These are phyloP conservation scores for Colletotrichum cereale DNA, from an alignment of 2,329 filamentous ascomycete genomes.

Conservation along the genomic window DNA sequence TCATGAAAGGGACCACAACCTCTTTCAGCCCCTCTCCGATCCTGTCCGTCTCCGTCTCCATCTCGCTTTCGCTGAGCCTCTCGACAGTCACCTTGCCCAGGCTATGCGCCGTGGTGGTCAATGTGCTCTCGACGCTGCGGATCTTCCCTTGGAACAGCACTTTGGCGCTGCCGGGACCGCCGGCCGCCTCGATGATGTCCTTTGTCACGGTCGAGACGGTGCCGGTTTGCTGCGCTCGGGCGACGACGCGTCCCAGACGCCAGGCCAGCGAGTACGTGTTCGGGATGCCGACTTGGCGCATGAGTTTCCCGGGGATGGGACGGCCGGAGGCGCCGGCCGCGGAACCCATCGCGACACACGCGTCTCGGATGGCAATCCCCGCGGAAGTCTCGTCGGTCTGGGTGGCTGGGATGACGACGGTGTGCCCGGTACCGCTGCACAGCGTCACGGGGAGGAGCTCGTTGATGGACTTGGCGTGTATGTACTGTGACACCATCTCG, in stretches of 20 bases:
- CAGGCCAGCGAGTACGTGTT: constrained; percentile 54
- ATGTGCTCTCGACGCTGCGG: constrained; percentile 52
- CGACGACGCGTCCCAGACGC: constrained; percentile 64
- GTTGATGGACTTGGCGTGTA: constrained; percentile 47
- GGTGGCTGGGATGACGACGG: constrained; percentile 42
- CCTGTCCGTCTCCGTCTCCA: constrained; percentile 47
- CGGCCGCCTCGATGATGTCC: constrained; percentile 53
- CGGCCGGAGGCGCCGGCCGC: constrained; percentile 51
- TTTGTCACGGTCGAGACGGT: constrained; percentile 56
- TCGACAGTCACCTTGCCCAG: constrained; percentile 56
- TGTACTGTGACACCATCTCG: constrained; percentile 47
- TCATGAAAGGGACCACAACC: constrained; percentile 41
- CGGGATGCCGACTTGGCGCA: constrained; percentile 49
- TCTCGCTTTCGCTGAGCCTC: constrained; percentile 54
- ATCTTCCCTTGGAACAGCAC: constrained; percentile 48
- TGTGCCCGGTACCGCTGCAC: constrained; percentile 44
- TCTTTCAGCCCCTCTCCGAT: constrained; percentile 43
- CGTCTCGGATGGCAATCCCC: constrained; percentile 44
- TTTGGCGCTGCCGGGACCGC: constrained; percentile 47
- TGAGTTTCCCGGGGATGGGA: constrained; percentile 49
- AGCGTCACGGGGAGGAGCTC: constrained; percentile 45
- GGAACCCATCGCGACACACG: constrained; percentile 47
- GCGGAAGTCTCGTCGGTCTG: constrained; percentile 42
- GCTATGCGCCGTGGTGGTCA: constrained; percentile 57
- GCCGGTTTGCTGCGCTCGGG: constrained; percentile 57